phyloP scores from a whole-genome alignment of 805 yeast species.

The Hanseniaspora pseudoguilliermondii region DNA sequence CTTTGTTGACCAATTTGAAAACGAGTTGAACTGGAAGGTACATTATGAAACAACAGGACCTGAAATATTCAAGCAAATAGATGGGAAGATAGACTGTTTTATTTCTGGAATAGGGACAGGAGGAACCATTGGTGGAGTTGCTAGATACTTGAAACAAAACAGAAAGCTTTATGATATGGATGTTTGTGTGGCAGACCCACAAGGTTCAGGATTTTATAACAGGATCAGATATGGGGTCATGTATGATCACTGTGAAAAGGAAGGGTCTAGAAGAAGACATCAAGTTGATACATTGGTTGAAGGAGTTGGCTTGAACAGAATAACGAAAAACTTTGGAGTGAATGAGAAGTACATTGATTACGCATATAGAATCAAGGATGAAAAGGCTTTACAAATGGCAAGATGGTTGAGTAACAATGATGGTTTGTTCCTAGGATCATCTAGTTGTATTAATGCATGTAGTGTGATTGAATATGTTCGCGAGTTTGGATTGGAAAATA shows the following conservation, averaged over 20 bases:
- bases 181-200: constrained; percentile 81
- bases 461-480: constrained; percentile 61
- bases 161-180: constrained; percentile 29
- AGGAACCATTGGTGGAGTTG: constrained; percentile 91
- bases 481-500: constrained; percentile 28
- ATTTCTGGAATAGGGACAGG: constrained; percentile 94
- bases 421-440: constrained; percentile 83
- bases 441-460: constrained; percentile 87
- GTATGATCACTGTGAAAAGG: constrained; percentile 80
- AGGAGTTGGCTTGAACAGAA: constrained; percentile 82
- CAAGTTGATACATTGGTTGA: constrained; percentile 92
- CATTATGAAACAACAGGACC: constrained; percentile 85
- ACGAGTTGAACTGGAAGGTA: constrained; percentile 74
- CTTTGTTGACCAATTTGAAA: constrained; percentile 93
- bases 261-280: constrained; percentile 87
- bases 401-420: constrained; percentile 65
- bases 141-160: constrained; percentile 50
- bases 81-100: constrained; percentile 55
- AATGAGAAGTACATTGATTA: constrained; percentile 66
- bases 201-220: constrained; percentile 84
- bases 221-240: constrained; percentile 81
- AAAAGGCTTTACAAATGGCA: constrained; percentile 81
- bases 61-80: constrained; percentile 69
- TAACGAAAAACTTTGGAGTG: constrained; percentile 65
- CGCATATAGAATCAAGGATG: constrained; percentile 66